Conservation (phyloP, 352 stramenopile genomes). For the Peronospora belbahrii region DNA sequence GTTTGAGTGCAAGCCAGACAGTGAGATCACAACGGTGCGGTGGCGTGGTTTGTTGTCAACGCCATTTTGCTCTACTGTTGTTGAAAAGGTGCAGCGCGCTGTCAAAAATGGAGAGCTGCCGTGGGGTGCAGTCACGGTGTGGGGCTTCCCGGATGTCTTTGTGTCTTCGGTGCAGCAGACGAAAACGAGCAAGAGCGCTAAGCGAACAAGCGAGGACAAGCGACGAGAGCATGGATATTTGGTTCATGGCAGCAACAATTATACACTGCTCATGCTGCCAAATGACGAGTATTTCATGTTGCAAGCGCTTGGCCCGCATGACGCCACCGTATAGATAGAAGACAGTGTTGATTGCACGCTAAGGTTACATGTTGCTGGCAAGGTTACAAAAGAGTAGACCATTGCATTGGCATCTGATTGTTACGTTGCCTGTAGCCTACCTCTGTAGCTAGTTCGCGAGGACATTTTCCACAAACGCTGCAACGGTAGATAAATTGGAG, state of each 20-base stretch:
- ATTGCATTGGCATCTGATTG: slow-evolving; percentile 1
- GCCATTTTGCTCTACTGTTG: slow-evolving; percentile 42
- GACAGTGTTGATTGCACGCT: not conserved
- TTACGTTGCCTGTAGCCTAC: not conserved
- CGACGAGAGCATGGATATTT: slow-evolving; percentile 65
- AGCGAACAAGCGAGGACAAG: slow-evolving; percentile 12
- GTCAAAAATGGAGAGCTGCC: slow-evolving; percentile 44
- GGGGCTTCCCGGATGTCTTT: slow-evolving; percentile 67
- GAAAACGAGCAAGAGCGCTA: slow-evolving; percentile 20
- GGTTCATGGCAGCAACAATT: slow-evolving; percentile 72
- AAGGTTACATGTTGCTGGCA: not conserved
- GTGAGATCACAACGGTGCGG: slow-evolving; percentile 43
- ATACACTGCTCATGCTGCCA: slow-evolving; percentile 60
- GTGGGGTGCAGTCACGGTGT: slow-evolving; percentile 70
- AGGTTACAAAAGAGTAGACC: slow-evolving; percentile 9
- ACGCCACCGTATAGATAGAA: slow-evolving; percentile 42
- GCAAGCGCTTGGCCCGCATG: slow-evolving; percentile 60
- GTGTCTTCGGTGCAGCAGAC: slow-evolving; percentile 56
- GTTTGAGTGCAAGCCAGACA: slow-evolving; percentile 28
- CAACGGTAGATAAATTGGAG: slow-evolving; percentile 31
- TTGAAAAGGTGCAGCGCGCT: slow-evolving; percentile 41
- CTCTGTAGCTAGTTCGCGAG: slow-evolving; percentile 35
- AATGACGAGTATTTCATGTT: slow-evolving; percentile 67
- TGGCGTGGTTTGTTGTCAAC: slow-evolving; percentile 68
- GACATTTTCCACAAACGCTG: slow-evolving; percentile 54